phyloP scores from a whole-genome alignment of 805 yeast genomes.

The Ogataea zsoltii region DNA sequence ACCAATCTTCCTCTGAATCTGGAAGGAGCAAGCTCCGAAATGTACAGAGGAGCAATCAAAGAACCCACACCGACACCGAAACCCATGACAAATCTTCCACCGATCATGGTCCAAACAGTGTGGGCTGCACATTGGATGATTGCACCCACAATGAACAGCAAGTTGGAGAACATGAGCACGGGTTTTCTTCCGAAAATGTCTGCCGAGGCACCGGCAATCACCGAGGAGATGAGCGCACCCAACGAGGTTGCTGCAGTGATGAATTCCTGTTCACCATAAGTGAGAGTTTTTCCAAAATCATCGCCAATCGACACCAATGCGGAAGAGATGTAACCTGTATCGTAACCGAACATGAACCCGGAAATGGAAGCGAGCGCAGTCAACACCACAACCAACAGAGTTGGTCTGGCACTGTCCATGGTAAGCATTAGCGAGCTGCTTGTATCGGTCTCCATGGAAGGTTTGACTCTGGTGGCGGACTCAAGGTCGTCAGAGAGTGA shows the following conservation, averaged over 20 bases:
- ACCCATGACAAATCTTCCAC: conserved; percentile 91
- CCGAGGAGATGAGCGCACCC: conserved; percentile 84
- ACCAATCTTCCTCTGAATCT: conserved; percentile 89
- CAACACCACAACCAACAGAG: conserved; percentile 63
- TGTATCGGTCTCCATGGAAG: conserved; percentile 6
- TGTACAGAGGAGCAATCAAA: conserved; percentile 89
- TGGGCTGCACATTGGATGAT: conserved; percentile 79
- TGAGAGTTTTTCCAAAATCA: conserved; percentile 62
- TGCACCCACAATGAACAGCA: conserved; percentile 83
- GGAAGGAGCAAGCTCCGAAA: conserved; percentile 90
- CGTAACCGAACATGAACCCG: conserved; percentile 97
- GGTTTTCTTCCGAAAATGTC: conserved; percentile 84
- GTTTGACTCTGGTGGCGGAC: conserved; percentile 2
- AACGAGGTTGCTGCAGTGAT: conserved; percentile 94
- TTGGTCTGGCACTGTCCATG: conserved; percentile 51
- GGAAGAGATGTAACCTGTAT: conserved; percentile 94
- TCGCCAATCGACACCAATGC: conserved; percentile 85
- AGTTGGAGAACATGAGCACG: conserved; percentile 78
- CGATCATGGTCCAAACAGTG: conserved; percentile 87
- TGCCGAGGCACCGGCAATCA: conserved; percentile 78
- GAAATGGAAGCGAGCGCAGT: conserved; percentile 84
- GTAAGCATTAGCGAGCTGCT: conserved; percentile 7
- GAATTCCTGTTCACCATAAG: conserved; percentile 81
- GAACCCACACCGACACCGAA: conserved; percentile 97
- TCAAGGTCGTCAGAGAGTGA: conserved; percentile 7